Base-by-base conservation (phyloP, 352 stramenopile species). In the Pythium guiyangense region DNA sequence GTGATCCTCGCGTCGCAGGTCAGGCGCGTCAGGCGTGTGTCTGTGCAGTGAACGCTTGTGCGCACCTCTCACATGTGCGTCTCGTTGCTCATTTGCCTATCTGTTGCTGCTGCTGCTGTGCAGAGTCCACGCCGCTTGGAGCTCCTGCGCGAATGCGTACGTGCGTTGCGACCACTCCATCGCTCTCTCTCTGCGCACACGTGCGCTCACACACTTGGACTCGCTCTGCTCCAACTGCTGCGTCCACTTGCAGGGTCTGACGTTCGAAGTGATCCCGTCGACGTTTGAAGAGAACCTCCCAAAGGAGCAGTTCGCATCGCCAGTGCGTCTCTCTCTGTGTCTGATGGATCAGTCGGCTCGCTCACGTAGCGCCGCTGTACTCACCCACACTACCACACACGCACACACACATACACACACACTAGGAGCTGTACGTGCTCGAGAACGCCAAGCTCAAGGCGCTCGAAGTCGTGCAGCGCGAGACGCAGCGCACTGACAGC, bases 281-380 rank as follows among this genome's bases (percentile, higher is more conserved):
- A 88, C 70, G 11, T 93, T 93, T 62, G 80, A 93, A 64, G 84
- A 93, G 59, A 88, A 90, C 52, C 64, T 93, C 15, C 74, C 79
- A 47, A 93, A 92, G 66, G 65, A 78, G 49, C 63, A 61, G 22
- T 93, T 93, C 59, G 48, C 74, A 31, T 74, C 78, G 40, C 78
- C 83, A 9, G 74, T 85, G 43, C 55, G 59, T 49, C 10, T 15
- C 14, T 27, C 49, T n/a, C n/a, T n/a, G n/a, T 39, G 14, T 3
- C 29, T 26, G 6, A n/a, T n/a, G n/a, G n/a, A n/a, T 49, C 18
- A 3, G 14, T 17, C 20, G 20, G 10, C 9, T 12, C 22, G 25
- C 22, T n/a, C 6, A 12, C 25, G 6, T 15, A 9, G 3, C 11
- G 8, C 15, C 12, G 15, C 35, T 49, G 20, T 34, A 10, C n/a